Conservation (phyloP, 441 rosid species). For the Pelargonium fulgidum region DNA sequence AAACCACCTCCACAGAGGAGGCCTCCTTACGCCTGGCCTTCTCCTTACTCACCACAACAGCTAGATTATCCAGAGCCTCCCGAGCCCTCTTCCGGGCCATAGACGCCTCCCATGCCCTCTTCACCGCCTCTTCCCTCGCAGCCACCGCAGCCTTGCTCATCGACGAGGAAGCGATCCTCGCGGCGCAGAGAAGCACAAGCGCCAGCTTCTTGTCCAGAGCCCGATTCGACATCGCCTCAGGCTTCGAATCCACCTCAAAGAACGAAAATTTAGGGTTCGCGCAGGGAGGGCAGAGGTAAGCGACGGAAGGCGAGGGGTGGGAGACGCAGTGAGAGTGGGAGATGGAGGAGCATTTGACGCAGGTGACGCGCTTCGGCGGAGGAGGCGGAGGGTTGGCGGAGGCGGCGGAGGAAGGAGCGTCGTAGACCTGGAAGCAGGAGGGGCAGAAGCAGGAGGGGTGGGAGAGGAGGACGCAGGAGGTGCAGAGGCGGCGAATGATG, state of each 20-base stretch:
- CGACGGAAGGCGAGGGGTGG: not conserved
- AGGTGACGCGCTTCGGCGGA: not conserved
- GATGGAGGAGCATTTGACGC: slow-evolving; percentile 1
- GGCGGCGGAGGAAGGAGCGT: not conserved
- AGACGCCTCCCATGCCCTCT: not conserved
- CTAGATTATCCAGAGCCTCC: slow-evolving; percentile 2
- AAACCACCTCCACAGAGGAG: not conserved
- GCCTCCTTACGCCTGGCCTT: slow-evolving; percentile 1
- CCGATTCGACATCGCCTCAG: not conserved
- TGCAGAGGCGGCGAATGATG: not conserved
- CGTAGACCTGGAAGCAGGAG: slow-evolving; percentile 7
- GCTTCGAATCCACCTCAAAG: not conserved
- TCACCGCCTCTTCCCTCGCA: not conserved
- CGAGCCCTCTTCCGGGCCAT: not conserved
- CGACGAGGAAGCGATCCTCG: not conserved
- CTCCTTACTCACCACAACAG: not conserved
- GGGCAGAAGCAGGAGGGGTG: slow-evolving; percentile 4
- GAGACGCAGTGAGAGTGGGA: not conserved
- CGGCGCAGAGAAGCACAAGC: not conserved
- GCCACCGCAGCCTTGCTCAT: not conserved
- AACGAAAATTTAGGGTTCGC: not conserved
- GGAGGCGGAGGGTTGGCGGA: not conserved
- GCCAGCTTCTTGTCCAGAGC: not conserved
- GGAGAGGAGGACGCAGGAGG: slow-evolving; percentile 2
- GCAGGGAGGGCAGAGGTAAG: slow-evolving; percentile 9